These are phyloP conservation scores for Ophiostoma ulmi DNA, from an alignment of 2,329 filamentous ascomycete species.

Conservation along the genomic window DNA sequence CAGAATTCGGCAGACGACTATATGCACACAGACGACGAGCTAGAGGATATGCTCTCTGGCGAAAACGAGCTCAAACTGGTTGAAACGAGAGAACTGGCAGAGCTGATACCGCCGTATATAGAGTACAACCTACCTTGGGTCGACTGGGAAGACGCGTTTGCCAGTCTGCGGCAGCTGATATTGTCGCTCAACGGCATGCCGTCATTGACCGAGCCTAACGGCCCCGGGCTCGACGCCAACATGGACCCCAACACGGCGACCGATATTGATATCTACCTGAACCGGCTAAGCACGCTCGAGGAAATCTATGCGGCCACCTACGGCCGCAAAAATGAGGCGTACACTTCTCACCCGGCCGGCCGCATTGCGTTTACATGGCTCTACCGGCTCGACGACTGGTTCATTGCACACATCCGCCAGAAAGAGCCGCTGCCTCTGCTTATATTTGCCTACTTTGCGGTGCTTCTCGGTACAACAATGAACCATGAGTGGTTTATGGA, in stretches of 20 bases:
- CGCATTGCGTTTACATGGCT: neutral
- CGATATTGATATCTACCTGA: neutral
- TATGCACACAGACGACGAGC: neutral
- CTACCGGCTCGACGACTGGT: constrained; percentile 6
- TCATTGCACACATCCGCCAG: neutral
- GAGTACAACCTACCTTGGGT: neutral
- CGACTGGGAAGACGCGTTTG: constrained; percentile 1
- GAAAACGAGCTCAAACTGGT: neutral
- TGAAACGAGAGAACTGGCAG: neutral
- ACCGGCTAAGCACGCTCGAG: neutral
- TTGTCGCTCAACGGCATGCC: neutral
- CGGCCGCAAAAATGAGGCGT: neutral
- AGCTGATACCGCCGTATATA: neutral
- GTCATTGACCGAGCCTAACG: neutral
- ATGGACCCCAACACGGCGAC: neutral
- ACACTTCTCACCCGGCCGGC: neutral
- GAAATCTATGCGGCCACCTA: neutral
- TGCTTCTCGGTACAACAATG: neutral
- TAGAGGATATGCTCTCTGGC: neutral
- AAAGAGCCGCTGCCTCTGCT: neutral
- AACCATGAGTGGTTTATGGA: neutral
- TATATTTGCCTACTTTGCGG: constrained; percentile 2
- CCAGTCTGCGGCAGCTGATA: neutral
- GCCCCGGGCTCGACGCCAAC: neutral
- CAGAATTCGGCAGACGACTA: neutral